phyloP scores from a whole-genome alignment of 495 filamentous ascomycete genomes.

The Neurospora sp. region DNA sequence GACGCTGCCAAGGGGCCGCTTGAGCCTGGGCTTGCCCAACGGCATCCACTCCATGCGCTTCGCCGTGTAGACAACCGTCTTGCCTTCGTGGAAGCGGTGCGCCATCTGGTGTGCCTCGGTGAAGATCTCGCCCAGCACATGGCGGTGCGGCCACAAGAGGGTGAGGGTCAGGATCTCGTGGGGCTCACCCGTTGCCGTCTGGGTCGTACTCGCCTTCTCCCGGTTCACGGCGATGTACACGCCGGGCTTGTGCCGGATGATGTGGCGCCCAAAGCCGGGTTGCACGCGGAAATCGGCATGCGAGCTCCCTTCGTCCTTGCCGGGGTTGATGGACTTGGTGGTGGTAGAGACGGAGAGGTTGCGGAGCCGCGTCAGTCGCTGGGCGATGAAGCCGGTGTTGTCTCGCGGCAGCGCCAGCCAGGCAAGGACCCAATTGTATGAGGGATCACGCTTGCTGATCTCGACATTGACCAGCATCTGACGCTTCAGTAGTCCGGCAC shows the following conservation, averaged over 20 bases:
- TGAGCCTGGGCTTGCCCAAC: constrained; percentile 81
- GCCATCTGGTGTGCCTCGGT: constrained; percentile 73
- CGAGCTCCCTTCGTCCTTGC: constrained; percentile 53
- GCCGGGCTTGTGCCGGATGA: constrained; percentile 74
- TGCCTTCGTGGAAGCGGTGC: constrained; percentile 70
- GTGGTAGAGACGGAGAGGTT: constrained; percentile 37
- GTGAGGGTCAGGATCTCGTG: constrained; percentile 93
- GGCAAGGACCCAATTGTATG: constrained; percentile 86
- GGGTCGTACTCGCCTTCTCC: constrained; percentile 62
- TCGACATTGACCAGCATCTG: constrained; percentile 91
- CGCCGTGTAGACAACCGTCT: constrained; percentile 83
- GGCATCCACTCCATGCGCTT: constrained; percentile 69
- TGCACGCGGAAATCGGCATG: constrained; percentile 78
- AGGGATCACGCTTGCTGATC: constrained; percentile 84
- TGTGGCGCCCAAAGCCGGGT: constrained; percentile 78
- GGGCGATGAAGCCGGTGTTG: constrained; percentile 33
- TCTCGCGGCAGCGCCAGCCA: constrained; percentile 84
- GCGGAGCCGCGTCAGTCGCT: constrained; percentile 38
- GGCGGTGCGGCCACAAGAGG: constrained; percentile 75
- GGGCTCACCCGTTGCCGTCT: constrained; percentile 69
- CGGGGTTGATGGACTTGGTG: constrained; percentile 50
- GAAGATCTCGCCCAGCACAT: constrained; percentile 80
- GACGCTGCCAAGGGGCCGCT: constrained; percentile 80
- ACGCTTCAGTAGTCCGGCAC: constrained; percentile 60
- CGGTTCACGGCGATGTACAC: constrained; percentile 74